These are phyloP conservation scores for Phaseolus coccineus DNA, from an alignment of 331 rosid genomes.

Conservation along the genomic window DNA sequence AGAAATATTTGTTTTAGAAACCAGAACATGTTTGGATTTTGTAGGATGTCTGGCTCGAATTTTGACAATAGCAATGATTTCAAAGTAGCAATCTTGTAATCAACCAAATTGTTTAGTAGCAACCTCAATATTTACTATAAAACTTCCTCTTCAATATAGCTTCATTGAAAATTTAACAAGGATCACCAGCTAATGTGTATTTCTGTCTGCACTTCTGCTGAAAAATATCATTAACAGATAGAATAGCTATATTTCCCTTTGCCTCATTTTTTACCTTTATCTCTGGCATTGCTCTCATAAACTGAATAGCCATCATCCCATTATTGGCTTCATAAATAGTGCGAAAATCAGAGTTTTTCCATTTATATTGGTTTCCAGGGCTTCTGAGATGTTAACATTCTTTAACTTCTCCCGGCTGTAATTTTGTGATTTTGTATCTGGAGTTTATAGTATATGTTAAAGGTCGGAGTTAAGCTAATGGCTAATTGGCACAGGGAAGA, in stretches of 20 bases:
- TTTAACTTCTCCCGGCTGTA: background rate
- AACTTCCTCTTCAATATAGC: background rate
- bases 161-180: slow-evolving; percentile 4
- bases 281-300: slow-evolving; percentile 17
- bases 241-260: slow-evolving; percentile 8
- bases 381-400: background rate
- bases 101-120: background rate
- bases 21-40: slow-evolving; percentile 5
- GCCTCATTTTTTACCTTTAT: background rate
- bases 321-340: background rate
- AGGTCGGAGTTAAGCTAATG: too few relatives aligned
- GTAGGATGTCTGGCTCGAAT: background rate
- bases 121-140: background rate
- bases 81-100: background rate
- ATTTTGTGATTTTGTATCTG: background rate
- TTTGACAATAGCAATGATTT: slow-evolving; percentile 7
- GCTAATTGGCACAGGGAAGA: too few relatives aligned
- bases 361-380: background rate
- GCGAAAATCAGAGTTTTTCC: background rate
- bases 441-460: too few relatives aligned
- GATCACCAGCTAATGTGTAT: background rate
- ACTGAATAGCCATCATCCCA: slow-evolving; percentile 7
- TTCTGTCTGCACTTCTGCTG: background rate
- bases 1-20: background rate
- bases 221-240: slow-evolving; percentile 8